phyloP scores from a whole-genome alignment of 768 basidiomycete genomes.

The Nidula microcarpa region DNA sequence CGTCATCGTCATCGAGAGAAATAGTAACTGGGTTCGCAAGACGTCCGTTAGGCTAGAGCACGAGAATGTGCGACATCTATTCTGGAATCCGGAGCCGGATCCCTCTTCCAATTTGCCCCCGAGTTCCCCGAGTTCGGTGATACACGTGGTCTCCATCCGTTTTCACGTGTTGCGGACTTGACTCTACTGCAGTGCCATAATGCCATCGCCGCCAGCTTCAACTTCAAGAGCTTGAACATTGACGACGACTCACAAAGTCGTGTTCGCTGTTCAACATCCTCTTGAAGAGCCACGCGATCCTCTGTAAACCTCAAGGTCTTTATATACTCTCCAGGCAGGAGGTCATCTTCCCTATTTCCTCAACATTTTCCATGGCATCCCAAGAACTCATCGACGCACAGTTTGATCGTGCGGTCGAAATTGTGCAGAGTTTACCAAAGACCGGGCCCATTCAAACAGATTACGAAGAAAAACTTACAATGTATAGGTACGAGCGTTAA shows the following conservation, averaged over 20 bases:
- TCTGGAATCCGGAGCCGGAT: no score
- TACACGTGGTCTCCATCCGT: no score
- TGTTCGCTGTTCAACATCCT: not conserved
- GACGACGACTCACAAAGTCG: no score
- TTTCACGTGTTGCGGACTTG: constrained; percentile 1
- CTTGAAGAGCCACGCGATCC: not conserved
- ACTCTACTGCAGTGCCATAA: not conserved
- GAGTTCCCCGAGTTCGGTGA: no score
- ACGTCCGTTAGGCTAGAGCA: no score
- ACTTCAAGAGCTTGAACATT: no score
- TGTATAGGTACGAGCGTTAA: constrained; percentile 69
- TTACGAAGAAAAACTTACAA: constrained; percentile 91
- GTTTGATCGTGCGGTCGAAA: constrained; percentile 92
- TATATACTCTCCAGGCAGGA: no score
- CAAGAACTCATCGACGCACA: constrained; percentile 72
- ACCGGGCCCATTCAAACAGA: constrained; percentile 93
- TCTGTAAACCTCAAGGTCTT: not conserved
- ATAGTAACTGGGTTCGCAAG: no score
- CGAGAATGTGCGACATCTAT: no score
- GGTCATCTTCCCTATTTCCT: not conserved
- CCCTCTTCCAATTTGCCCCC: no score
- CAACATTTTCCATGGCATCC: constrained; percentile 45
- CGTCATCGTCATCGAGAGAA: no score
- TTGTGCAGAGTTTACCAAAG: constrained; percentile 89
- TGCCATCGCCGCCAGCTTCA: not conserved